A percentile compares a stretch with the other conserved stretches of the same genome.
These are phyloP conservation scores for Aphanomyces stellatus DNA, from an alignment of 352 stramenopile species.

Conservation along the genomic window DNA sequence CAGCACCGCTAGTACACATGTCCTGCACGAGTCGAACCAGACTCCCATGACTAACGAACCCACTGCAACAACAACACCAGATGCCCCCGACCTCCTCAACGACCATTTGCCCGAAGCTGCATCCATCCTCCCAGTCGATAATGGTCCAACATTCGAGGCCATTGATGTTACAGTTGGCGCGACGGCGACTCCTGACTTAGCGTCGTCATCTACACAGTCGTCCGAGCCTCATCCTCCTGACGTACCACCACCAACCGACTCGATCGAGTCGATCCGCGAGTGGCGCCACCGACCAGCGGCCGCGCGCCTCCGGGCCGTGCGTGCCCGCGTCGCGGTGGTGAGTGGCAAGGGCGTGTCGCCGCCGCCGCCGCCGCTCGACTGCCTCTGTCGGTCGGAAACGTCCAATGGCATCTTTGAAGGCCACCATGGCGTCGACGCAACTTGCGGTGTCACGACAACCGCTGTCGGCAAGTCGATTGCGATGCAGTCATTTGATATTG, in stretches of 20 bases:
- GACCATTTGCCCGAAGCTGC: too few relatives aligned
- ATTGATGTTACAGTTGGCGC: too few relatives aligned
- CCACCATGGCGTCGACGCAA: not conserved
- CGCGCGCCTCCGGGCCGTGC: not conserved
- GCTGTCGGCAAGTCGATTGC: not conserved
- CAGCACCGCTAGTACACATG: too few relatives aligned
- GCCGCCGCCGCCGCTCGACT: not conserved
- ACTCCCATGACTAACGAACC: too few relatives aligned
- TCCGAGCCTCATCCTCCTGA: not conserved
- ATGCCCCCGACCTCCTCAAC: too few relatives aligned
- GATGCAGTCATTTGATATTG: not conserved
- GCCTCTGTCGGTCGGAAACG: not conserved
- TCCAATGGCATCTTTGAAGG: slow-evolving; percentile 17
- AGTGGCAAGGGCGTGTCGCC: not conserved
- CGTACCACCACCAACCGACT: not conserved
- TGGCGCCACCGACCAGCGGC: not conserved
- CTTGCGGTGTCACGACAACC: slow-evolving; percentile 2
- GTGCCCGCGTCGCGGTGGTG: not conserved
- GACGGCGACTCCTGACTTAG: too few relatives aligned
- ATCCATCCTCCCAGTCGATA: too few relatives aligned
- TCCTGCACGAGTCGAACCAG: too few relatives aligned
- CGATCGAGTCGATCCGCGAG: not conserved
- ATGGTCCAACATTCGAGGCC: too few relatives aligned
- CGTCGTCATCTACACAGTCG: not conserved
- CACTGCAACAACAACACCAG: too few relatives aligned